Conservation (phyloP, 2,329 filamentous ascomycete species). For the Fusarium sp. region DNA sequence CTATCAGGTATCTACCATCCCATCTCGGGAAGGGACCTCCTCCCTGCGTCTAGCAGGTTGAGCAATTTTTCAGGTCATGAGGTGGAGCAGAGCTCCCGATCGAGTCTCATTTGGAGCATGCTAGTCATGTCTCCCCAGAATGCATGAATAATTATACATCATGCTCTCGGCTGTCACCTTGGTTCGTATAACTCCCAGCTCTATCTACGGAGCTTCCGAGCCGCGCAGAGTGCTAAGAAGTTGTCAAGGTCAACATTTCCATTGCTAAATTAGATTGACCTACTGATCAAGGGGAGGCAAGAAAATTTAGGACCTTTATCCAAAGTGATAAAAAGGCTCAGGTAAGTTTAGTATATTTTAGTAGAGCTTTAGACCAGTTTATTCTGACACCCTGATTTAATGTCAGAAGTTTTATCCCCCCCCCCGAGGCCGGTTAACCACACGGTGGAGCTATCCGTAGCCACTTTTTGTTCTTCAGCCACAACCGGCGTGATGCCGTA, state of each 20-base stretch:
- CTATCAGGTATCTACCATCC: background rate
- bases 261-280: background rate
- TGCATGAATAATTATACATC: background rate
- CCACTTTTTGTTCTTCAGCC: conserved; percentile 9
- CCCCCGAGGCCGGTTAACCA: background rate
- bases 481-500: conserved; percentile 21
- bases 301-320: background rate
- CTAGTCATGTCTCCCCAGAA: background rate
- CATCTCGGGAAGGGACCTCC: background rate
- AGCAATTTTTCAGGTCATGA: background rate
- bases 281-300: background rate
- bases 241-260: background rate
- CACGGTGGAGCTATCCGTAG: background rate
- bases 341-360: background rate
- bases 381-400: background rate
- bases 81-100: background rate
- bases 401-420: background rate
- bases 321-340: background rate
- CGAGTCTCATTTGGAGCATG: background rate
- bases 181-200: background rate
- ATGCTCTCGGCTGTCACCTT: background rate
- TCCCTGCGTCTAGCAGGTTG: background rate
- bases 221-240: background rate
- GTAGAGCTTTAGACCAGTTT: background rate
- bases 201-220: background rate